Percentiles rank a stretch among this genome's conserved stretches.
Evolutionary conservation across 768 basidiomycete genomes (phyloP).

Genomic region (Phanerochaete carnosa): DNA sequence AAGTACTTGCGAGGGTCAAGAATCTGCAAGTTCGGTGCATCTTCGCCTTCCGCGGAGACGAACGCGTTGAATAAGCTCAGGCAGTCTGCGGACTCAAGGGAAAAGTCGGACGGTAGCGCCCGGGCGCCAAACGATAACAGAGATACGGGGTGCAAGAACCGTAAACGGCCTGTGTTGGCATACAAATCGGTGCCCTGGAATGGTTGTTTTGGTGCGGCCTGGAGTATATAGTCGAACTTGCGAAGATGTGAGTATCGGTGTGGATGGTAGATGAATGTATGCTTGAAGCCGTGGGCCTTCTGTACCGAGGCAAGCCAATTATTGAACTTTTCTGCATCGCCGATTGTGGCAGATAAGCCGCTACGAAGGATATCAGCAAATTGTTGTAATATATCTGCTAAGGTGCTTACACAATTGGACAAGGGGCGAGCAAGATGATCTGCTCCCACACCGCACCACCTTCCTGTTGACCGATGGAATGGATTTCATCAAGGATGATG

Average conservation of each 20-base stretch:
- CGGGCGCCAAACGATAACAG: constrained; percentile 51
- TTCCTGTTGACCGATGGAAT: constrained; percentile 67
- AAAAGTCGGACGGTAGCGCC: constrained; percentile 56
- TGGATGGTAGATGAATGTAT: constrained; percentile 58
- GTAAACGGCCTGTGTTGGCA: constrained; percentile 35
- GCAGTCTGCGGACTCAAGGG: constrained; percentile 59
- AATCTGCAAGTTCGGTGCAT: constrained; percentile 23
- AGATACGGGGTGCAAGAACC: constrained; percentile 64
- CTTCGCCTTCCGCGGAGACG: constrained; percentile 2
- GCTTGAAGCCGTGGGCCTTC: constrained; percentile 50
- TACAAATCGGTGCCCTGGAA: constrained; percentile 39
- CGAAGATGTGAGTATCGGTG: constrained; percentile 74
- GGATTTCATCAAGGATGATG: constrained; percentile 68
- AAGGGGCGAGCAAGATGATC: constrained; percentile 65
- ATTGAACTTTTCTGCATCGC: constrained; percentile 61
- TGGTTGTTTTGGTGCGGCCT: constrained; percentile 16
- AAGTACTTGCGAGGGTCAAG: constrained; percentile 49
- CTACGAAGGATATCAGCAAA: constrained; percentile 28
- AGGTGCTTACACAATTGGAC: constrained; percentile 62
- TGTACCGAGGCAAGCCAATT: constrained; percentile 64
- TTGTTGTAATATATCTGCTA: neutral
- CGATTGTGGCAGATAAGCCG: constrained; percentile 71
- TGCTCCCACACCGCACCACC: constrained; percentile 74
- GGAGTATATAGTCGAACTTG: constrained; percentile 55
- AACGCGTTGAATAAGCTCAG: constrained; percentile 50